Evolutionary conservation across 345 rosid species (phyloP).

Genomic region (Eucalyptus globulus): DNA sequence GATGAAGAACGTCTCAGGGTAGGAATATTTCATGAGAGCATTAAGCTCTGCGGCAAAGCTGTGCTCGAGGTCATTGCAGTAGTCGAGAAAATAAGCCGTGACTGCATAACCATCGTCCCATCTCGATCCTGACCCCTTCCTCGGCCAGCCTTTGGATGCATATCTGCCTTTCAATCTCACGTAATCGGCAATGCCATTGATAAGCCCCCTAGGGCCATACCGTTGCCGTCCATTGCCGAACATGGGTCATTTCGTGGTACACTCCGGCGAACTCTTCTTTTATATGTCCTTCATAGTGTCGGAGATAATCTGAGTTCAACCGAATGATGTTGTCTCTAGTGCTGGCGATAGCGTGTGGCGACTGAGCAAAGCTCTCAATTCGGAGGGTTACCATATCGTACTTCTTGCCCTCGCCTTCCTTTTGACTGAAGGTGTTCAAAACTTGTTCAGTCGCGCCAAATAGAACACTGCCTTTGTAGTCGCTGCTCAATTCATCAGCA

Average conservation of each 20-base stretch:
- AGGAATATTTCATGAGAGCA: background rate
- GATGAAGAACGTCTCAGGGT: background rate
- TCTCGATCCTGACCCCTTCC: background rate
- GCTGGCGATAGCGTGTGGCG: background rate
- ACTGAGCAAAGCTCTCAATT: background rate
- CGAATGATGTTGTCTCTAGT: background rate
- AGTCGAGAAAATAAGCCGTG: slow-evolving; percentile 2
- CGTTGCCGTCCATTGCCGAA: background rate
- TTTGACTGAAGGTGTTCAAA: background rate
- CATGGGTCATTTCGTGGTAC: background rate
- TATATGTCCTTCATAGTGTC: background rate
- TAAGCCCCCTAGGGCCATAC: background rate
- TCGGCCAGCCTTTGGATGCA: background rate
- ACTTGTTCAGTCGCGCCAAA: background rate
- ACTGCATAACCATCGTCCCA: background rate
- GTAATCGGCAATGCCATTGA: background rate
- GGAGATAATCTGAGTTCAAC: background rate
- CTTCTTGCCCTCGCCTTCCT: background rate
- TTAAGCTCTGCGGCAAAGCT: background rate
- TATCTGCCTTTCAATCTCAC: background rate
- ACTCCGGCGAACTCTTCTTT: background rate
- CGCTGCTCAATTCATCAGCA: background rate
- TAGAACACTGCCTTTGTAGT: background rate
- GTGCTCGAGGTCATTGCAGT: background rate
- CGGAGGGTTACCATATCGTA: background rate